Evolutionary conservation across 1,139 yeast genomes (phyloP).

Genomic region (Pneumocystis canis): DNA sequence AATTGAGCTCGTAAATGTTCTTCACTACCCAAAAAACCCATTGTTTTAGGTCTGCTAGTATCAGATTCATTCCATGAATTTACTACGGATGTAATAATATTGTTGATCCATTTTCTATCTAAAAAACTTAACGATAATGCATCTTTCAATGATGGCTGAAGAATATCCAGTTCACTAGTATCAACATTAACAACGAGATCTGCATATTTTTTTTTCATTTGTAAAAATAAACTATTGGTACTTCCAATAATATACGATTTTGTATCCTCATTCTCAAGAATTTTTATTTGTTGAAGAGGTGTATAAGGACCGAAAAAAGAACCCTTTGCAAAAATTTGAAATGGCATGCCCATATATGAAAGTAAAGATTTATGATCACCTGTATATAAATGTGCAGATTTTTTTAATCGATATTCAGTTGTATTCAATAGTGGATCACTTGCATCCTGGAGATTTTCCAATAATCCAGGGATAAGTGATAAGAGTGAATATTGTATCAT

Average conservation of each 20-base stretch:
- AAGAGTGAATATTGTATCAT: conserved; percentile 44
- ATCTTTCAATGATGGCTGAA: conserved; percentile 30
- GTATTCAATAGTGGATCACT: conserved; percentile 65
- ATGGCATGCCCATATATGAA: conserved; percentile 72
- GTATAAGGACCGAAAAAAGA: conserved; percentile 86
- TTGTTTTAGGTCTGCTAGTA: conserved; percentile 28
- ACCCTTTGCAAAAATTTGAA: conserved; percentile 68
- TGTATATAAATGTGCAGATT: conserved; percentile 60
- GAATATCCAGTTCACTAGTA: conserved; percentile 34
- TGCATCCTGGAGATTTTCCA: conserved; percentile 57
- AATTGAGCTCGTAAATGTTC: conserved; percentile 77
- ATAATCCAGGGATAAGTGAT: conserved; percentile 30
- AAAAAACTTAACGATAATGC: conserved; percentile 40
- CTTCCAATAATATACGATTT: conserved; percentile 69
- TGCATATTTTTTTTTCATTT: conserved; percentile 43
- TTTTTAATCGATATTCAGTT: conserved; percentile 36
- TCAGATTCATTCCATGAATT: conserved; percentile 32
- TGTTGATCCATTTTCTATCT: conserved; percentile 63
- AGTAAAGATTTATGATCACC: conserved; percentile 66
- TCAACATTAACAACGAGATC: conserved; percentile 47
- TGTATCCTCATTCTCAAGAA: conserved; percentile 43
- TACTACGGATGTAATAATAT: conserved; percentile 27
- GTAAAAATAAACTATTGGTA: conserved; percentile 65
- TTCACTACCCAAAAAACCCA: conserved; percentile 57
- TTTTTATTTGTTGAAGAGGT: conserved; percentile 79